phyloP scores from a whole-genome alignment of 352 stramenopile genomes.

The Phytophthora multivora region DNA sequence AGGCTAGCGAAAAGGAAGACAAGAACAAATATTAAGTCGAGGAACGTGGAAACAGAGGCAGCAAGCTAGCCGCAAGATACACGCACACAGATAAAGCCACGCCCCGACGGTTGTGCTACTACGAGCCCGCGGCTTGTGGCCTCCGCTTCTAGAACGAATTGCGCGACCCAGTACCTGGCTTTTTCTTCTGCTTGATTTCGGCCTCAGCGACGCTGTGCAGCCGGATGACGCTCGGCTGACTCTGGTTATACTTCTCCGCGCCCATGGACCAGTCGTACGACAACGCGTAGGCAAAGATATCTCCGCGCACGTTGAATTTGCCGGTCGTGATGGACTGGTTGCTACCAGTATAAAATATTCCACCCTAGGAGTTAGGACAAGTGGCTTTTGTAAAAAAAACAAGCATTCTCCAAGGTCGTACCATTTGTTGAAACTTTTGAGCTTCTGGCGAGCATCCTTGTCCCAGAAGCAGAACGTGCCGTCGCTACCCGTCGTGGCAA shows the following conservation, averaged over 20 bases:
- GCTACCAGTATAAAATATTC: constrained; percentile 33
- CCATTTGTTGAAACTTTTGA: constrained; percentile 92
- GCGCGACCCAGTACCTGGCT: constrained; percentile 72
- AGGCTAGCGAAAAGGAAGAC: constrained; percentile 31
- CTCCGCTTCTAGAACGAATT: constrained; percentile 50
- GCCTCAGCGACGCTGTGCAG: constrained; percentile 92
- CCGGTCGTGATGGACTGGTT: constrained; percentile 91
- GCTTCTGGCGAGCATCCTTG: constrained; percentile 97
- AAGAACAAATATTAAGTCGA: constrained; percentile 37
- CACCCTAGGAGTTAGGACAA: neutral
- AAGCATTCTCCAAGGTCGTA: no score
- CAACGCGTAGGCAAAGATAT: constrained; percentile 96
- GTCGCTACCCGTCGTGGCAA: constrained; percentile 95
- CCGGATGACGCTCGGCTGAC: constrained; percentile 91
- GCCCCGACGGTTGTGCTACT: constrained; percentile 35
- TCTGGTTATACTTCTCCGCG: constrained; percentile 87
- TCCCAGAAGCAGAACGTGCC: constrained; percentile 98
- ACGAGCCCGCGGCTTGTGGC: constrained; percentile 38
- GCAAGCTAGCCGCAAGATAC: constrained; percentile 31
- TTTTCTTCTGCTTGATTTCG: constrained; percentile 96
- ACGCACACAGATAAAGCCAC: constrained; percentile 44
- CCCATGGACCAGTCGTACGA: constrained; percentile 98
- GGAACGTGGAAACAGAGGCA: constrained; percentile 27
- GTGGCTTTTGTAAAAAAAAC: no score
- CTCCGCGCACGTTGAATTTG: constrained; percentile 93